These are phyloP conservation scores for Alternaria infectoria DNA, from an alignment of 2,329 filamentous ascomycete species.

Conservation along the genomic window DNA sequence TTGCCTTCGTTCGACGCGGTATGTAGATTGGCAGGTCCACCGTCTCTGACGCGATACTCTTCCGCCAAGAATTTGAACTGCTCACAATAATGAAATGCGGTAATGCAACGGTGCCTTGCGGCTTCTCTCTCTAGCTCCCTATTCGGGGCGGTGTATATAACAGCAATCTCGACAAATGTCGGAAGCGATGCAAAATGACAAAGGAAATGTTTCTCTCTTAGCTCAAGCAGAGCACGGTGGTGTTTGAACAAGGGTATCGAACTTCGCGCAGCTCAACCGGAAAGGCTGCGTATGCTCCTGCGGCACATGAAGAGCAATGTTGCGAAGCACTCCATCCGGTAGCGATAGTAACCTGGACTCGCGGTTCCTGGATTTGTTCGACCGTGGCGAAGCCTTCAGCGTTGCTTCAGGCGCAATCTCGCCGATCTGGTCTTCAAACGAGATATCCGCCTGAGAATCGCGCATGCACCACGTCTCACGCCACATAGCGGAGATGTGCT, in stretches of 20 bases:
- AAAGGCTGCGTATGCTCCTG: neutral
- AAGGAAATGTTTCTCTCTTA: neutral
- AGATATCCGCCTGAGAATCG: neutral
- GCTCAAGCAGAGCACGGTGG: neutral
- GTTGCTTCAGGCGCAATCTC: neutral
- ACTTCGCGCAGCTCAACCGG: conserved; percentile 2
- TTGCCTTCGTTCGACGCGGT: neutral
- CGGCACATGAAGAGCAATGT: neutral
- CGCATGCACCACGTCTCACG: conserved; percentile 11
- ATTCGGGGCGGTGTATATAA: neutral
- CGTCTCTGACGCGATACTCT: neutral
- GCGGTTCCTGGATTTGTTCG: neutral
- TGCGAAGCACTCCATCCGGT: neutral
- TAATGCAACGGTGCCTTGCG: neutral
- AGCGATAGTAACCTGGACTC: neutral
- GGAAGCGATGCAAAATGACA: neutral
- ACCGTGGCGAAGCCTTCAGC: neutral
- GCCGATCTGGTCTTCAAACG: neutral
- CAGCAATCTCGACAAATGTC: neutral
- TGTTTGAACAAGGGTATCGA: neutral
- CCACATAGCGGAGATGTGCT: conserved; percentile 5
- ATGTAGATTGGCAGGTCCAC: neutral
- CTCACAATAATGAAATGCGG: neutral
- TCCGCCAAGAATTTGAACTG: neutral
- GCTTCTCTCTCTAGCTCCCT: neutral